Evolutionary conservation across 164 flowering plant species (phyloP).

Genomic region (Hamamelis virginiana): DNA sequence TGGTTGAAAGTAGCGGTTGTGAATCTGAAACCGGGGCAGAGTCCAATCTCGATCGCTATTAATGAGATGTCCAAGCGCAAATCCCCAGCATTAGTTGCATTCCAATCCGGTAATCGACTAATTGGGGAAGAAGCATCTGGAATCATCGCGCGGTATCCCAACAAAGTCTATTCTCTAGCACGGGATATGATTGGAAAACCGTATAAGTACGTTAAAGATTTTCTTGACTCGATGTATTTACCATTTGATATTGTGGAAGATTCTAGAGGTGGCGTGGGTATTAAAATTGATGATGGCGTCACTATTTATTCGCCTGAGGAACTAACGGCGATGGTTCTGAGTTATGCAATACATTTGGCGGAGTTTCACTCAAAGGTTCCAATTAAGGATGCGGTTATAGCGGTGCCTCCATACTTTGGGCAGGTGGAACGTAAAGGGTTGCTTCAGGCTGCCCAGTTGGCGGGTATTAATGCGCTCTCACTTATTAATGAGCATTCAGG

Average conservation of each 20-base stretch:
- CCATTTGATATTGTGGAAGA: constrained; percentile 69
- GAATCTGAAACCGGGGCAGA: constrained; percentile 83
- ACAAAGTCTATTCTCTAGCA: constrained; percentile 64
- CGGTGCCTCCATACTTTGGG: constrained; percentile 90
- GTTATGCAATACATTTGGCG: constrained; percentile 61
- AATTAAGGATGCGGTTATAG: constrained; percentile 70
- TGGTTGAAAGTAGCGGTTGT: constrained; percentile 95
- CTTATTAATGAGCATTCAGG: constrained; percentile 90
- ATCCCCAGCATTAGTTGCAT: constrained; percentile 79
- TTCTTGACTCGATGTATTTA: constrained; percentile 52
- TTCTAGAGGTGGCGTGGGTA: constrained; percentile 51
- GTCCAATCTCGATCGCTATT: constrained; percentile 85
- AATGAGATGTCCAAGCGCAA: constrained; percentile 99
- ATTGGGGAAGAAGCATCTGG: constrained; percentile 89
- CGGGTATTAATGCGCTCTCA: constrained; percentile 79
- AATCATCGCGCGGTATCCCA: constrained; percentile 75
- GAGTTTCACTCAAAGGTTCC: constrained; percentile 68
- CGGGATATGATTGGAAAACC: constrained; percentile 75
- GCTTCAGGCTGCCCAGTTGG: constrained; percentile 78
- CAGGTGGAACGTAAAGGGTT: constrained; percentile 83
- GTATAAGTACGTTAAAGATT: constrained; percentile 27
- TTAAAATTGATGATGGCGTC: constrained; percentile 50
- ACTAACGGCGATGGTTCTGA: constrained; percentile 70
- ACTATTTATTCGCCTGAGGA: constrained; percentile 68
- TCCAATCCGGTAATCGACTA: constrained; percentile 60